Evolutionary conservation across 257 asterid genomes (phyloP), one percentile per base, ranked within the genome.

Genomic region (Solanum gracilifrons): DNA sequence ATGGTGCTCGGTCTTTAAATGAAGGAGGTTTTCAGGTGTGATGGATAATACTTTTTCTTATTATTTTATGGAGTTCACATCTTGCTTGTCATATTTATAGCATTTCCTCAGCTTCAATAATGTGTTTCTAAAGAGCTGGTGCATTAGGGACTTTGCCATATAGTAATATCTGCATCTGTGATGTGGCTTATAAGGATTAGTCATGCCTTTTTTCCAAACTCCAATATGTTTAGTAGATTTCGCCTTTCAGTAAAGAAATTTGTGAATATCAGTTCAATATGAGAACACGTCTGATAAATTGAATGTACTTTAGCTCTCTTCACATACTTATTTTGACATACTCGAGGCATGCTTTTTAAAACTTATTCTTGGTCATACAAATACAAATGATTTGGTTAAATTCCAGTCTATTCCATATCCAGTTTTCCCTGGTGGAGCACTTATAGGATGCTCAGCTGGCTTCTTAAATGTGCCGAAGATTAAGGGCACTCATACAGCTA

Each of bases 321-420:
- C 69, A 9, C 20, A 31, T 48, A 48, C 51, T 48, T 48, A 48
- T 82, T 46, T 32, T 82, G 69, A 29, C 85, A 82, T 48, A 29
- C 69, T 20, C 12, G 43, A 29, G 69, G 15, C 85, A 48, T 48
- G 85, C 6, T 27, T 46, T 79, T 48, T 31, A 9, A 10, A 64
- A 89, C 31, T 90, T 73, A 31, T 51, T 60, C 35, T 71, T 83
- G 35, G 90, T 89, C 72, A 83, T 83, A 60, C 72, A 48, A 89
- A 88, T 88, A 74, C 87, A 90, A 91, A 84, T 93, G 90, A 93
- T 94, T 91, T 88, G 89, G 92, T 92, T 93, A 91, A 92, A 93
- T 95, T 97, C 92, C 98, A 97, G 99, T 96, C 99, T 89, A 92
- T 97, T 90, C 99, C 99, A 77, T 97, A 97, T 93, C 99, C 99